Percentiles rank a stretch among this genome's conserved stretches.
phyloP scores from a whole-genome alignment of 768 basidiomycete species.

The Collybiopsis confluens region DNA sequence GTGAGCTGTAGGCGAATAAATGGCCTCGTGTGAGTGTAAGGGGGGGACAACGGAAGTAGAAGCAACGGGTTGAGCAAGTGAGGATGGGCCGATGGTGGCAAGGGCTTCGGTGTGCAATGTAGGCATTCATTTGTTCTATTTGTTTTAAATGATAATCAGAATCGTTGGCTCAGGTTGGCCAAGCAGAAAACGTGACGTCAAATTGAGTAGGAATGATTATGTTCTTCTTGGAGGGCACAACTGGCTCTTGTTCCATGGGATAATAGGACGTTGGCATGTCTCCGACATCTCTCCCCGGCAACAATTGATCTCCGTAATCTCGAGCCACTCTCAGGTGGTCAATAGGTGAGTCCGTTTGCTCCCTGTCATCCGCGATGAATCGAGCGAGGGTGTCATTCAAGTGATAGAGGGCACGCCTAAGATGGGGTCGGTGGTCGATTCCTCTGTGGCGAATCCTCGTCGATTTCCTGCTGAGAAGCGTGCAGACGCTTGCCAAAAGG shows the following conservation, averaged over 20 bases:
- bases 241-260: constrained; percentile 56
- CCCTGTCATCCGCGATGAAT: constrained; percentile 49
- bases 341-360: constrained; percentile 37
- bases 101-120: constrained; percentile 74
- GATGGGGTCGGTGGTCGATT: constrained; percentile 47
- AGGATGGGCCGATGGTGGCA: constrained; percentile 58
- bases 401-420: constrained; percentile 41
- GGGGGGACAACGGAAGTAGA: constrained; percentile 38
- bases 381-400: constrained; percentile 51
- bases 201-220: constrained; percentile 65
- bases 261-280: constrained; percentile 68
- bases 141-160: too few relatives aligned
- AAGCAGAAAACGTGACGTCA: constrained; percentile 48
- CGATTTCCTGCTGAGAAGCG: constrained; percentile 59
- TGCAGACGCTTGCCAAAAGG: constrained; percentile 82
- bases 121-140: constrained; percentile 80
- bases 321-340: constrained; percentile 24
- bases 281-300: constrained; percentile 58
- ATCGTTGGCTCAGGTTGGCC: too few relatives aligned
- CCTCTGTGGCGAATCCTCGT: constrained; percentile 50
- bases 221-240: constrained; percentile 54
- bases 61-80: constrained; percentile 45
- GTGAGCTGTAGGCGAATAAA: constrained; percentile 65
- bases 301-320: constrained; percentile 64
- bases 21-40: constrained; percentile 53